Percentiles rank a stretch among this genome's conserved stretches.
These are phyloP conservation scores for Meira miltonrushii DNA, from an alignment of 1,284 basidiomycete genomes.

Conservation along the genomic window DNA sequence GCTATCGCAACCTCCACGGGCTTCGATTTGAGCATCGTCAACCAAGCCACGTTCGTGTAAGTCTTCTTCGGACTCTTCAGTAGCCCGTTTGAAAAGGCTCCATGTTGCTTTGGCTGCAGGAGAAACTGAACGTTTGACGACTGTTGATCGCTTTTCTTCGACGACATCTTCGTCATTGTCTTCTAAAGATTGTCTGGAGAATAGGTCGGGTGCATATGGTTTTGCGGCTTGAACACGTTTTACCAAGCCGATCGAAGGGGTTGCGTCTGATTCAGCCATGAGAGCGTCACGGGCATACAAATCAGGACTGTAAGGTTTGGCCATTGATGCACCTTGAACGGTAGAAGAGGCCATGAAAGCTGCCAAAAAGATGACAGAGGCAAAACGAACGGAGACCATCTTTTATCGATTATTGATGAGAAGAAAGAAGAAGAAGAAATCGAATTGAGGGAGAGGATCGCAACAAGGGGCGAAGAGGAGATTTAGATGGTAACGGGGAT, in stretches of 20 bases:
- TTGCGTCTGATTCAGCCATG: too few species aligned
- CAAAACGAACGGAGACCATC: neutral
- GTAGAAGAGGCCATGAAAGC: neutral
- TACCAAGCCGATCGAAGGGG: too few species aligned
- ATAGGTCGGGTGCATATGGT: constrained; percentile 4
- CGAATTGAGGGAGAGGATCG: too few species aligned
- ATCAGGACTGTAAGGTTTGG: too few species aligned
- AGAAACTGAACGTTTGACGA: neutral
- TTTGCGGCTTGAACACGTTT: neutral
- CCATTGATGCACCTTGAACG: neutral
- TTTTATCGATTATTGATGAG: too few species aligned
- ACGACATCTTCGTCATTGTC: neutral
- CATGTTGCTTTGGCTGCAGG: neutral
- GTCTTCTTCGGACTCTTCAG: constrained; percentile 2
- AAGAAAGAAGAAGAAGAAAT: too few species aligned
- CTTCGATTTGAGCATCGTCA: neutral
- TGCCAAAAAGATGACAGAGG: neutral
- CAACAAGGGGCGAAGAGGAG: too few species aligned
- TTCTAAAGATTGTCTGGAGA: neutral
- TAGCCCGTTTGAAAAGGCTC: neutral
- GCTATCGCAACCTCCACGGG: neutral
- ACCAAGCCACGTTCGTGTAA: neutral
- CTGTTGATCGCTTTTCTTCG: neutral
- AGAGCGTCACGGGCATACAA: too few species aligned
- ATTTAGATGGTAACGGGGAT: too few species aligned